phyloP scores from a whole-genome alignment of 179 eudicot species.

The Sideroxylon spinosum region DNA sequence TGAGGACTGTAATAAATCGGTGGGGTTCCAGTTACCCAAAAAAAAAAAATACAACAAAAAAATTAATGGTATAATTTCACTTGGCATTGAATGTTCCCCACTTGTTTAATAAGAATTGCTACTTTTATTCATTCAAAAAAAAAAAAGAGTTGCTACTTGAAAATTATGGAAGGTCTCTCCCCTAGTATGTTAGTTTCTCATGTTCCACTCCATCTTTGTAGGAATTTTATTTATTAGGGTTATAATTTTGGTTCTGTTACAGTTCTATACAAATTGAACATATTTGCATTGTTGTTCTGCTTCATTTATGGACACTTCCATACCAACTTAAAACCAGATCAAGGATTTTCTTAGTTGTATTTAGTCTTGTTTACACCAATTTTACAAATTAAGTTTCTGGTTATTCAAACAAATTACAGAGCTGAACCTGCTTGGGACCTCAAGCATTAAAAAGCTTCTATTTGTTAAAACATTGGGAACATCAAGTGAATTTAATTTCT shows the following conservation, averaged over 20 bases:
- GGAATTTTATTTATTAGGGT: not conserved
- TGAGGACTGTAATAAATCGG: no score
- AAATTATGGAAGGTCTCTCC: not conserved
- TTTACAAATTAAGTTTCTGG: not conserved
- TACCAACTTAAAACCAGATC: not conserved
- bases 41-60: no score
- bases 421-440: not conserved
- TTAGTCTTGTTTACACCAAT: not conserved
- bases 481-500: not conserved
- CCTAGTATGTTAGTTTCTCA: not conserved
- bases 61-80: not conserved
- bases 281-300: not conserved
- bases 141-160: not conserved
- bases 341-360: not conserved
- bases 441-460: not conserved
- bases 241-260: not conserved
- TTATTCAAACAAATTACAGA: not conserved
- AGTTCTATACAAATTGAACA: not conserved
- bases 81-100: not conserved
- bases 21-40: no score
- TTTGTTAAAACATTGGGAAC: not conserved
- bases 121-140: no score
- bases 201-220: not conserved
- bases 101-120: not conserved
- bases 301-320: not conserved